Base-by-base conservation (phyloP, 352 stramenopile species). In the Phytopythium vexans region DNA sequence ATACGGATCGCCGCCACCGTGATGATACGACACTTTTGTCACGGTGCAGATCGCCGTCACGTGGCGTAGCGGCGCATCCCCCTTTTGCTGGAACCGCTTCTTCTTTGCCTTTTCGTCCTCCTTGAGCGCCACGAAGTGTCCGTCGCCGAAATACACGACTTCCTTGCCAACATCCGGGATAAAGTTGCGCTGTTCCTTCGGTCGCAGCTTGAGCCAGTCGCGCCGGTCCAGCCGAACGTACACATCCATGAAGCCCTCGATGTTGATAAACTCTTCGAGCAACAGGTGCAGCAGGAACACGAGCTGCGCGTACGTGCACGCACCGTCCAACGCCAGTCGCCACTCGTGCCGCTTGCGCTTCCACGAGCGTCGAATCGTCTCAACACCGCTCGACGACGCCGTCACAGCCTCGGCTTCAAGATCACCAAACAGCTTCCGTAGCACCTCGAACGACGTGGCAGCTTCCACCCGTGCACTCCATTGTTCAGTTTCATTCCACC, bases 121-220 rank as follows among this genome's bases (percentile, higher is more conserved):
- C 66, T 89, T 88, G 34, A 94, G 41, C n/a, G 84, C 84, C 50
- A 88, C 55, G 2, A 61, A 67, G 58, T 94, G 84, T 1, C 84
- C 84, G 58, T 92, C 76, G 32, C 84, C 84, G 38, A 94, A 94
- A 49, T 94, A 94, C 7, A 92, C 58, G 33, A 92, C 72, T 8
- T 71, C 52, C 14, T 76, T 74, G 49, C 72, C 80, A 12, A 76
- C 55, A 27, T 94, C 84, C 9, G 84, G 84, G 53, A 91, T 78
- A 52, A 91, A 94, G 47, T 92, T 92, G 33, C 76, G 65, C 3
- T 58, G 68, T 36, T 91, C 79, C 42, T 94, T 92, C 4, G 68
- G 56, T 16, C 81, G 79, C 33, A 94, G 58, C 57, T 92, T 87
- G 35, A 94, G 52, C 77, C 80, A 94, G 35, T 94, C 81, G 11